Percentiles rank a stretch among this genome's conserved stretches.
These are phyloP conservation scores for Strigomonas galati DNA, from an alignment of 208 protist genomes.

Conservation along the genomic window DNA sequence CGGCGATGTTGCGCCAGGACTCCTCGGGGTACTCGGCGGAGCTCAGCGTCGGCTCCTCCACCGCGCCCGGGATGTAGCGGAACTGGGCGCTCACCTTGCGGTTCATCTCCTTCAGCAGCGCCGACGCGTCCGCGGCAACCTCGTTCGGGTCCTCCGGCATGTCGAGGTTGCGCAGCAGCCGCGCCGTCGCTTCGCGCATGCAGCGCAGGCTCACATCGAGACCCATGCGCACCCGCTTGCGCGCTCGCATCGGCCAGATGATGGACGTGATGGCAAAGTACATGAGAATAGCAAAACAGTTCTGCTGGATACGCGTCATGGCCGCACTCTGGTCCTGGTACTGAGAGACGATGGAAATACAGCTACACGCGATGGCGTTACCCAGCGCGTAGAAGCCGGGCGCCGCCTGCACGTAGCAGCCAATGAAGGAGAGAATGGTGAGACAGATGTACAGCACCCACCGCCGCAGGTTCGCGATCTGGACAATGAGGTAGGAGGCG, in stretches of 20 bases:
- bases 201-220: slow-evolving; percentile 81
- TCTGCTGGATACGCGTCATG: slow-evolving; percentile 90
- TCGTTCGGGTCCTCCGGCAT: slow-evolving; percentile 78
- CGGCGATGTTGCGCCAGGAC: slow-evolving; percentile 65
- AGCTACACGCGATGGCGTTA: slow-evolving; percentile 85
- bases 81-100: slow-evolving; percentile 58
- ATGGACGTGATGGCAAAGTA: slow-evolving; percentile 82
- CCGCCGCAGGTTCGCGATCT: slow-evolving; percentile 52
- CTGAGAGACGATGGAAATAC: slow-evolving; percentile 86
- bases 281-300: slow-evolving; percentile 89
- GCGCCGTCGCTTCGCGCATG: slow-evolving; percentile 68
- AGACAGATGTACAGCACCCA: slow-evolving; percentile 79
- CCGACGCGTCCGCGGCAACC: slow-evolving; percentile 53
- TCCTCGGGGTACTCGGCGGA: slow-evolving; percentile 75
- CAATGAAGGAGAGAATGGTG: slow-evolving; percentile 68
- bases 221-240: slow-evolving; percentile 74
- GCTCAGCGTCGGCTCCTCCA: slow-evolving; percentile 81
- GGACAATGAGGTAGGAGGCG: slow-evolving; percentile 58
- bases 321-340: slow-evolving; percentile 70
- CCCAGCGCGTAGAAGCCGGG: slow-evolving; percentile 79
- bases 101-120: slow-evolving; percentile 73
- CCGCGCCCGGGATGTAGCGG: slow-evolving; percentile 68
- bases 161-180: slow-evolving; percentile 83
- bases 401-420: slow-evolving; percentile 84
- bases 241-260: slow-evolving; percentile 84